A percentile compares a stretch with the other conserved stretches of the same genome.
phyloP scores from a whole-genome alignment of 208 protist genomes.

The Crithidia expoeki region DNA sequence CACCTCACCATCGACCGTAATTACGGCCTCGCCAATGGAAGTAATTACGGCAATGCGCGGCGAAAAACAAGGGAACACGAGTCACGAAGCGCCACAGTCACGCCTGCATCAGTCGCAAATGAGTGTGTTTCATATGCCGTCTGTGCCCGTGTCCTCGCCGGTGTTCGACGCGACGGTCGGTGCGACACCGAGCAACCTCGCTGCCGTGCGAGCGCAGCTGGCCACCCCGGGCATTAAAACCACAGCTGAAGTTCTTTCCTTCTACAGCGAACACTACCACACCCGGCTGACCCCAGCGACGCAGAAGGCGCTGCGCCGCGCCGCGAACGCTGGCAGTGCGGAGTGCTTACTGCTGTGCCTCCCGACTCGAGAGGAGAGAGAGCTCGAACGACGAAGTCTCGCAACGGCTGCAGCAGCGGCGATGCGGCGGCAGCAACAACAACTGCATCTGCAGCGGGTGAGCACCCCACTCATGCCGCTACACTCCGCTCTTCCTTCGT shows the following conservation, averaged over 20 bases:
- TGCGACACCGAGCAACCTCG: neutral
- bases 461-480: neutral
- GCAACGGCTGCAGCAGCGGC: neutral
- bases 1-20: neutral
- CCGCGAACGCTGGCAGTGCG: constrained; percentile 23
- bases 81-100: neutral
- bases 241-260: constrained; percentile 13
- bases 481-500: neutral
- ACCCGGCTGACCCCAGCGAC: constrained; percentile 16
- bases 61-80: neutral
- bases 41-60: neutral
- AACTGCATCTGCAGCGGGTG: neutral
- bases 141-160: neutral
- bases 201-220: constrained; percentile 2
- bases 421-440: neutral
- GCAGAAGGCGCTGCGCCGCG: constrained; percentile 19
- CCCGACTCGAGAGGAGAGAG: constrained; percentile 15
- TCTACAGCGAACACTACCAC: constrained; percentile 18
- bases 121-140: neutral
- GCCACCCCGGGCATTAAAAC: constrained; percentile 6
- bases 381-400: constrained; percentile 12
- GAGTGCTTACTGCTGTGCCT: constrained; percentile 21
- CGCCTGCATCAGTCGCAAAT: no score
- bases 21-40: neutral
- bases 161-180: neutral